Evolutionary conservation across 108 stramenopile genomes (phyloP).

Genomic region (Stephanodiscus minutulus): DNA sequence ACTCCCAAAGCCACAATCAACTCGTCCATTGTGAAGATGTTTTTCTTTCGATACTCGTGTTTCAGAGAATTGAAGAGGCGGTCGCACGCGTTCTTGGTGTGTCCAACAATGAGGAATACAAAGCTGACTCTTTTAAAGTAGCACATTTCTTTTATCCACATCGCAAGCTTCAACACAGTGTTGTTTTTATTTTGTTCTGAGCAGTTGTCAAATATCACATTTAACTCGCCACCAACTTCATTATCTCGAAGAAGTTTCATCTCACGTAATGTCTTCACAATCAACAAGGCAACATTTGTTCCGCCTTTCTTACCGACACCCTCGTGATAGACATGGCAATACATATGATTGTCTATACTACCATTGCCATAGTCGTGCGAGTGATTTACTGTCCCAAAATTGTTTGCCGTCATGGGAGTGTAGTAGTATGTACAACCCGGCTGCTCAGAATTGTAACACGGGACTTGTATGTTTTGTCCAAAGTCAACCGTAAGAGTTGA

Average conservation of each 20-base stretch:
- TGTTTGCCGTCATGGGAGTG: conserved; percentile 11
- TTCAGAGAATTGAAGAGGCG: too few species aligned
- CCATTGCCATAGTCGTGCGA: conserved; percentile 3
- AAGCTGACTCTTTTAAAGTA: conserved; percentile 18
- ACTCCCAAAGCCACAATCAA: too few species aligned
- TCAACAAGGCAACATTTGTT: conserved; percentile 21
- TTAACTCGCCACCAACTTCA: conserved; percentile 12
- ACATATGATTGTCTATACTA: conserved; percentile 4
- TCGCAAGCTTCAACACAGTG: conserved; percentile 28
- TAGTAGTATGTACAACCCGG: conserved; percentile 32
- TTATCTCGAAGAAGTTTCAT: background rate
- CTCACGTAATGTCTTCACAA: conserved; percentile 10
- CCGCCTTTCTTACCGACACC: conserved; percentile 24
- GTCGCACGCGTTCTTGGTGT: conserved; percentile 25
- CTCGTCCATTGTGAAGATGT: too few species aligned
- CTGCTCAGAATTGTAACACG: conserved; percentile 21
- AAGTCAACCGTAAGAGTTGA: conserved; percentile 9
- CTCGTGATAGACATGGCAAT: conserved; percentile 19
- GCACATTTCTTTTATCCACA: conserved; percentile 1
- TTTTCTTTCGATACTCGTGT: too few species aligned
- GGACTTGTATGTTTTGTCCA: conserved; percentile 25
- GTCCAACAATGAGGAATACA: conserved; percentile 19
- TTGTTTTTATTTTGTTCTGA: conserved; percentile 35
- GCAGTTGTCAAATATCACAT: conserved; percentile 23
- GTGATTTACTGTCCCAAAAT: conserved; percentile 24